Conservation (phyloP, 345 rosid species). For the Populus pruinosa region DNA sequence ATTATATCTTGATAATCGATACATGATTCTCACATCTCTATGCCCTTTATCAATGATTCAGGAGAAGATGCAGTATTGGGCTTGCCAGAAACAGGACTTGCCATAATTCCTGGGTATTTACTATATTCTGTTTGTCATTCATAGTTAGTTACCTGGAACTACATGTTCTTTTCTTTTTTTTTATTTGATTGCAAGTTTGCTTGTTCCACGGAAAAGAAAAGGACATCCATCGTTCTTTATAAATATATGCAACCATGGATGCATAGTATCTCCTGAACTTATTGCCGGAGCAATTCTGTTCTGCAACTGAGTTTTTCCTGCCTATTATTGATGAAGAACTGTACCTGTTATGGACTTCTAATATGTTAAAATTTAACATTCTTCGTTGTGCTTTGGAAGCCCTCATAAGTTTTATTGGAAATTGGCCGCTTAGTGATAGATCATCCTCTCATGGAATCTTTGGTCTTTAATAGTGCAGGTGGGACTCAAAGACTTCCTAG, state of each 20-base stretch:
- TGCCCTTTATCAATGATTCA: slow-evolving; percentile 21
- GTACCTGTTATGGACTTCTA: background rate
- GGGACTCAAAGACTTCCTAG: slow-evolving; percentile 92
- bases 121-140: background rate
- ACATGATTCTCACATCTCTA: background rate
- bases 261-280: background rate
- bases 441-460: slow-evolving; percentile 9
- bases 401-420: background rate
- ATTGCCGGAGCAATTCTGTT: background rate
- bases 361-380: background rate
- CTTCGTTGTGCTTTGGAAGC: background rate
- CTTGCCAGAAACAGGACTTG: slow-evolving; percentile 97
- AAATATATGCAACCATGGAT: background rate
- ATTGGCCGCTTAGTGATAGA: background rate
- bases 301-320: background rate
- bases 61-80: slow-evolving; percentile 78
- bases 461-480: slow-evolving; percentile 61
- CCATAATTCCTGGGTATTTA: slow-evolving; percentile 83
- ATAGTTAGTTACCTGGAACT: background rate
- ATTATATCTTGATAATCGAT: background rate
- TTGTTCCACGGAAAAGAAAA: no score
- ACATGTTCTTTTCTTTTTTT: background rate
- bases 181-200: background rate
- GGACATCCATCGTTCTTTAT: background rate
- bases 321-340: background rate